Evolutionary conservation across 2,329 filamentous ascomycete genomes (phyloP).

Genomic region (Trematosphaeria pertusa): DNA sequence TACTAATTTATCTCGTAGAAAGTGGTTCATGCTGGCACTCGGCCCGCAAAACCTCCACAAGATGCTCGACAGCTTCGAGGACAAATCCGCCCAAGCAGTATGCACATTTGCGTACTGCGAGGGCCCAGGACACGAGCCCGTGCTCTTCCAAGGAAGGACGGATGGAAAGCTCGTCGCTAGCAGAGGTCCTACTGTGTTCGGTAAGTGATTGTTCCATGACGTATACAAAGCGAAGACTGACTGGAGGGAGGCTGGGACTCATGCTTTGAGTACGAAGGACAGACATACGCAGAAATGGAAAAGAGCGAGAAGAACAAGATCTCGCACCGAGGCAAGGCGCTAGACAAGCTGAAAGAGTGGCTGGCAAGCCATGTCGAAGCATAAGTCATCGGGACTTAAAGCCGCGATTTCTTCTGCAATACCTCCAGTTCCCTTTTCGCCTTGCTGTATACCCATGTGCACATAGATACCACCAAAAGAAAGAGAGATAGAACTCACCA

Average conservation of each 20-base stretch:
- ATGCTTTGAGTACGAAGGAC: slow-evolving; percentile 89
- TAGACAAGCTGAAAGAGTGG: slow-evolving; percentile 86
- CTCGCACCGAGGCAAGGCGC: slow-evolving; percentile 87
- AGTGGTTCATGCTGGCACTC: slow-evolving; percentile 88
- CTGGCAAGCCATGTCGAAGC: slow-evolving; percentile 59
- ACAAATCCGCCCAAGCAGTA: slow-evolving; percentile 91
- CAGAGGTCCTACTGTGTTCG: slow-evolving; percentile 81
- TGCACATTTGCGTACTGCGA: slow-evolving; percentile 94
- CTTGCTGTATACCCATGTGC: slow-evolving; percentile 1
- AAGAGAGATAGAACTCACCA: slow-evolving; percentile 1
- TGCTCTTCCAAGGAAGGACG: slow-evolving; percentile 91
- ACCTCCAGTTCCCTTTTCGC: background rate
- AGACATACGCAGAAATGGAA: slow-evolving; percentile 95
- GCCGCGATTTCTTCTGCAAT: background rate
- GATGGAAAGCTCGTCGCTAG: slow-evolving; percentile 84
- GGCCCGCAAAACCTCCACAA: slow-evolving; percentile 89
- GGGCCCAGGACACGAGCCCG: slow-evolving; percentile 81
- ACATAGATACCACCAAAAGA: background rate
- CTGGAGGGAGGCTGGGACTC: slow-evolving; percentile 86
- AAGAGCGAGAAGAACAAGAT: slow-evolving; percentile 87
- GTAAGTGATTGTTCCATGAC: slow-evolving; percentile 58
- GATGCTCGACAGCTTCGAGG: slow-evolving; percentile 83
- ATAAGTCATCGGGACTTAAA: slow-evolving; percentile 16
- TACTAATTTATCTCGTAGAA: slow-evolving; percentile 61
- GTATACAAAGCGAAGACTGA: too few species aligned